Evolutionary conservation across 345 rosid genomes (phyloP), one percentile per base, ranked within the genome.

Genomic region (Linum trigynum): DNA sequence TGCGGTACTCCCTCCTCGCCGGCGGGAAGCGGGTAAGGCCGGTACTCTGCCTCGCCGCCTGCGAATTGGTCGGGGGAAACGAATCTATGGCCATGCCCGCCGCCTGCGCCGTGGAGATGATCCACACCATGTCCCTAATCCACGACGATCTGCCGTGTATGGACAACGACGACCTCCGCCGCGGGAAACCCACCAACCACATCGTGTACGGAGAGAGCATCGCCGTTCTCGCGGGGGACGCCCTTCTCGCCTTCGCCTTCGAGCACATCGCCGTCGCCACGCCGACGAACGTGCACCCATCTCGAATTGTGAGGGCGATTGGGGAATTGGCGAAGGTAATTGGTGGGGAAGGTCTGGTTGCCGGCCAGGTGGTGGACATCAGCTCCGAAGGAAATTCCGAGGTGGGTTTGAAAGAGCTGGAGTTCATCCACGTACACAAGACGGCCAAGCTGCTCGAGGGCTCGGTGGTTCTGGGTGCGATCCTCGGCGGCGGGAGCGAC

Each of bases 101-200:
- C 0, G 95, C 99, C 40, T 90, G 97, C 48, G 97, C 92, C 11
- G 84, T 90, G 10, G 96, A 94, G 62, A 94, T 90, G 97, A 83
- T 90, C 63, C 97, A 90, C 67, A 86, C 97, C 69, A 94, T 94
- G 97, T 94, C 97, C 0, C 75, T 94, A 6, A 90, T 94, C 59
- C 99, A 94, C 57, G 99, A 94, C 63, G 99, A 94, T 57, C 79
- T 94, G 5, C 97, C 99, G 40, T 88, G 95, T 55, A 94, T 90
- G 97, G 97, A 94, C 36, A 85, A 94, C 81, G 97, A 90, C 71
- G 95, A 88, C 58, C 85, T 90, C 71, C 97, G 99, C 71, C 94
- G 97, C 0, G 97, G 99, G 2, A 90, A 90, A 57, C 91, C 97
- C 10, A 90, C 97, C 0, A 94, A 94, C 56, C 99, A 94, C 75